Evolutionary conservation across 768 basidiomycete species (phyloP).

Genomic region (Trametes cinnabarina): DNA sequence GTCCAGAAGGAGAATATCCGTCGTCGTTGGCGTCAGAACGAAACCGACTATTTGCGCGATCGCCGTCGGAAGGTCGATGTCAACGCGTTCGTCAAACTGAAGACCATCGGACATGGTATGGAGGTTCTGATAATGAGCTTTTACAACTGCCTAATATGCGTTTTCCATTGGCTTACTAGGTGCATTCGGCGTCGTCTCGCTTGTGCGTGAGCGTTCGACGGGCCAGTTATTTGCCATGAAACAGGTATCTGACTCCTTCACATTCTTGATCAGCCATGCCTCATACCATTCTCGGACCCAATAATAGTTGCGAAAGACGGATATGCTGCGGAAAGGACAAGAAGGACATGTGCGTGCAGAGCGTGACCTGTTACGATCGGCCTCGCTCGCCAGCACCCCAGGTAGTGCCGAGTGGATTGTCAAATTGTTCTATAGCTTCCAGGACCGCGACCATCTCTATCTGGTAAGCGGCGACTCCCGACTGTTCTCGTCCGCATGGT

Average conservation of each 20-base stretch:
- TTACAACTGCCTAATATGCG: constrained; percentile 8
- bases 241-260: constrained; percentile 53
- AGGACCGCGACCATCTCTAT: constrained; percentile 94
- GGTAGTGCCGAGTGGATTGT: constrained; percentile 91
- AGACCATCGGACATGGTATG: constrained; percentile 92
- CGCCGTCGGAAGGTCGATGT: constrained; percentile 78
- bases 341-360: constrained; percentile 97
- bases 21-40: constrained; percentile 78
- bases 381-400: constrained; percentile 73
- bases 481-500: constrained; percentile 11
- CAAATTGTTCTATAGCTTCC: constrained; percentile 88
- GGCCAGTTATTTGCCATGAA: constrained; percentile 95
- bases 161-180: constrained; percentile 47
- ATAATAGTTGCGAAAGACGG: constrained; percentile 72
- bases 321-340: constrained; percentile 95
- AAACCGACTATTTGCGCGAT: constrained; percentile 87
- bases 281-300: not conserved
- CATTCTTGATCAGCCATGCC: constrained; percentile 4
- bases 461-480: constrained; percentile 54
- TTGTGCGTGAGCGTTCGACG: constrained; percentile 79
- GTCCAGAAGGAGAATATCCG: constrained; percentile 70
- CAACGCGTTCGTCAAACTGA: constrained; percentile 82
- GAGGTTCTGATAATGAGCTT: constrained; percentile 22
- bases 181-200: constrained; percentile 93
- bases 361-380: constrained; percentile 89